These are phyloP conservation scores for Jackrogersella minutella DNA, from an alignment of 495 filamentous ascomycete genomes.

Conservation along the genomic window DNA sequence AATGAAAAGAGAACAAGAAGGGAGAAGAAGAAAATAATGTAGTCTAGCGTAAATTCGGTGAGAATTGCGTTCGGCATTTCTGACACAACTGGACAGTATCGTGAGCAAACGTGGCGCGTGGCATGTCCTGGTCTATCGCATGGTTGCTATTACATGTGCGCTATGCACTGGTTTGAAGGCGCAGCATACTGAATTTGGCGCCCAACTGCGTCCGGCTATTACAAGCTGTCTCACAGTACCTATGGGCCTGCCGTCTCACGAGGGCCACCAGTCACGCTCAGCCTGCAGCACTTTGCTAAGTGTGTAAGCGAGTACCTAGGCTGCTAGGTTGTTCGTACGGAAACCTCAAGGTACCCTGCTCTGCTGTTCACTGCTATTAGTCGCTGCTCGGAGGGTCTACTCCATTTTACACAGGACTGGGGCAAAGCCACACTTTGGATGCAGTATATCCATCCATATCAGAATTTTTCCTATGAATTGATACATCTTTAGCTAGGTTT, in stretches of 20 bases:
- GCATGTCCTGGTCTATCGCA: constrained; percentile 28
- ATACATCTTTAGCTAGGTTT: constrained; percentile 6
- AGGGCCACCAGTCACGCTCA: constrained; percentile 38
- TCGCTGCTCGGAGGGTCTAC: background rate
- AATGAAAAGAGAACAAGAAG: constrained; percentile 1
- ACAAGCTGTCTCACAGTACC: constrained; percentile 29
- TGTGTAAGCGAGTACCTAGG: constrained; percentile 29
- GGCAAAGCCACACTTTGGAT: constrained; percentile 31
- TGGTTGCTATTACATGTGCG: constrained; percentile 20
- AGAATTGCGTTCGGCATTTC: constrained; percentile 28
- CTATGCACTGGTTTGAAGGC: constrained; percentile 1
- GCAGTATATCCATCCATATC: constrained; percentile 1
- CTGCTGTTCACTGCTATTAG: background rate
- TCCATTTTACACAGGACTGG: constrained; percentile 1
- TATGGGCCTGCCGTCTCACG: constrained; percentile 33
- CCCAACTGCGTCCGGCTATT: constrained; percentile 31
- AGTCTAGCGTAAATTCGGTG: constrained; percentile 18
- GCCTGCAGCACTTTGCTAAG: constrained; percentile 38
- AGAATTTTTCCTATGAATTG: constrained; percentile 17
- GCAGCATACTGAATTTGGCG: constrained; percentile 28
- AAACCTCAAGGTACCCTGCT: constrained; percentile 10
- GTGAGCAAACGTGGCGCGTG: constrained; percentile 38
- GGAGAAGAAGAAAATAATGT: background rate
- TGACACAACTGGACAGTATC: constrained; percentile 25
- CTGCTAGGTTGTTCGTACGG: constrained; percentile 5